Percentiles rank a stretch among this genome's conserved stretches.
phyloP scores from a whole-genome alignment of 2,329 filamentous ascomycete species.

The Nigrospora oryzae region DNA sequence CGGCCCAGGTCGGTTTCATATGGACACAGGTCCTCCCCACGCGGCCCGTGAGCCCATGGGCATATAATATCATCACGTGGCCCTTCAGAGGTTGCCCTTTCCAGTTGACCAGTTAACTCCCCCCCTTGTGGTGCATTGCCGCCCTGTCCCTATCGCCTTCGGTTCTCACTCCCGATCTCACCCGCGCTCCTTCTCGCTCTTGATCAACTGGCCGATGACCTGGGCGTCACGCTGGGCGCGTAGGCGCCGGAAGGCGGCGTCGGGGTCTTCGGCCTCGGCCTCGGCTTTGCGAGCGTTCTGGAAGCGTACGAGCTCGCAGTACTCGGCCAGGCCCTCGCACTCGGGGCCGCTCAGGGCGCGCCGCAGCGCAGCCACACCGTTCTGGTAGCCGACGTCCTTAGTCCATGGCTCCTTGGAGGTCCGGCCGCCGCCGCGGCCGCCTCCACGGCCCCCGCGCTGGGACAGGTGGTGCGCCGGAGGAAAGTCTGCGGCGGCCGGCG shows the following conservation, averaged over 20 bases:
- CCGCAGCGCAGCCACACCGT: conserved; percentile 45
- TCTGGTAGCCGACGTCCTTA: conserved; percentile 46
- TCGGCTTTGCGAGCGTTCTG: conserved; percentile 19
- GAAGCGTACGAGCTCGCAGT: conserved; percentile 48
- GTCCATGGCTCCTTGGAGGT: conserved; percentile 38
- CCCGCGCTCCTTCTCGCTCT: conserved; percentile 23
- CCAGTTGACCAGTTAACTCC: too few species aligned
- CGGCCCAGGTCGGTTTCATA: too few species aligned
- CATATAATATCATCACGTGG: too few species aligned
- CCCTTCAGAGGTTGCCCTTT: too few species aligned
- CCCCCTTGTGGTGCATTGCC: neutral
- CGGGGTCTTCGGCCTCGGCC: conserved; percentile 19
- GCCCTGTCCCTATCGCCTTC: neutral
- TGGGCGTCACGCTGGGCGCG: conserved; percentile 37
- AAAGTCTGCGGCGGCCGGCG: conserved; percentile 7
- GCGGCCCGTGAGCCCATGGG: too few species aligned
- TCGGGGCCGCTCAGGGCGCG: conserved; percentile 42
- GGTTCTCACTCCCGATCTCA: neutral
- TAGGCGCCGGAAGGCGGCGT: conserved; percentile 32
- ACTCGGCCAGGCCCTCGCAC: conserved; percentile 53
- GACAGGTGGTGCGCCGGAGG: neutral
- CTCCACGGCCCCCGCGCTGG: neutral
- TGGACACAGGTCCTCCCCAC: too few species aligned
- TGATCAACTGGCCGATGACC: conserved; percentile 39
- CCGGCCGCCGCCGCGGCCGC: conserved; percentile 3